Conservation (phyloP, 2,329 filamentous ascomycete genomes). For the Ascomycota sp. region DNA sequence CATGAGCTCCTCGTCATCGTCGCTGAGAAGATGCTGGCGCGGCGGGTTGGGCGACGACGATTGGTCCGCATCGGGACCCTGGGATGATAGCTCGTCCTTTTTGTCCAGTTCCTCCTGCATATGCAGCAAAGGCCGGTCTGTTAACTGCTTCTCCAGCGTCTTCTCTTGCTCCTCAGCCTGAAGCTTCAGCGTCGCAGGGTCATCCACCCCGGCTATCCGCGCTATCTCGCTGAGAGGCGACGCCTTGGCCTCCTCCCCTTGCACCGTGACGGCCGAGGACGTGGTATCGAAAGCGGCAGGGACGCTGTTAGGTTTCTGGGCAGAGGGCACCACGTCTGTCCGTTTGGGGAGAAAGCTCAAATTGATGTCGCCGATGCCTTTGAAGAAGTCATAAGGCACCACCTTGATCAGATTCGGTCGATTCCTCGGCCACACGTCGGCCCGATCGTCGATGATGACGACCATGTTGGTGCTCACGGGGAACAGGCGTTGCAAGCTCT, state of each 20-base stretch:
- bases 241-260: slow-evolving; percentile 19
- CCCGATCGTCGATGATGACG: slow-evolving; percentile 92
- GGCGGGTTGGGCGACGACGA: slow-evolving; percentile 16
- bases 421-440: slow-evolving; percentile 87
- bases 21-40: slow-evolving; percentile 60
- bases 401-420: slow-evolving; percentile 88
- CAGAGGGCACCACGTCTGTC: slow-evolving; percentile 24
- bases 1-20: slow-evolving; percentile 69
- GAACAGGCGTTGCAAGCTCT: slow-evolving; percentile 78
- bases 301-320: slow-evolving; percentile 7
- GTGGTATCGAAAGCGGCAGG: not conserved
- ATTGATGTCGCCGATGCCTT: slow-evolving; percentile 96
- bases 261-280: slow-evolving; percentile 5
- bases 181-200: slow-evolving; percentile 45
- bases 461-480: slow-evolving; percentile 98
- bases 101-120: slow-evolving; percentile 83
- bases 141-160: slow-evolving; percentile 70
- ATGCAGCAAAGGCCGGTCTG: slow-evolving; percentile 72
- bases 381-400: slow-evolving; percentile 90
- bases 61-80: slow-evolving; percentile 9
- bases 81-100: slow-evolving; percentile 29
- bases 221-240: slow-evolving; percentile 52
- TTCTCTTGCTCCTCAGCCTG: slow-evolving; percentile 78
- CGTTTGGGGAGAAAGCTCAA: slow-evolving; percentile 85
- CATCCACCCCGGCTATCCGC: slow-evolving; percentile 53